phyloP scores from a whole-genome alignment of 441 rosid species.

The Brassica hybrid region DNA sequence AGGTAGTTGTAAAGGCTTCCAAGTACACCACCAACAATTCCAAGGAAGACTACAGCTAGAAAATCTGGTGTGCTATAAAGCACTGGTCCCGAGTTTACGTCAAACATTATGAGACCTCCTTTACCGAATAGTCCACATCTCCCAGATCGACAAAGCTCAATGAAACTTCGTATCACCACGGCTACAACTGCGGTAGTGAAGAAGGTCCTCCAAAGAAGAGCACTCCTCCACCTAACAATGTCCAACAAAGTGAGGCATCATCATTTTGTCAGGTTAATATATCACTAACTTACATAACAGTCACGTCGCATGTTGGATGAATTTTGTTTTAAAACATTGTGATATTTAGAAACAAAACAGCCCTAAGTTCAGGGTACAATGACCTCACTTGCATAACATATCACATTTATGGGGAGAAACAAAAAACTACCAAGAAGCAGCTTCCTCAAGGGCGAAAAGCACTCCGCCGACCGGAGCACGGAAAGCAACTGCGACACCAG shows the following conservation, averaged over 20 bases:
- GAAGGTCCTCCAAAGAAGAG: constrained; percentile 98
- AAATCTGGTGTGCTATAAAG: constrained; percentile 39
- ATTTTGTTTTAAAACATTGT: no score
- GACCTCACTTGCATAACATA: no score
- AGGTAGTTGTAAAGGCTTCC: constrained; percentile 90
- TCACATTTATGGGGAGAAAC: no score
- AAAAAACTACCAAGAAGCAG: constrained; percentile 78
- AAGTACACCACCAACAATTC: constrained; percentile 75
- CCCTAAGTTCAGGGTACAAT: no score
- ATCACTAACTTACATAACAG: no score
- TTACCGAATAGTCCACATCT: constrained; percentile 60
- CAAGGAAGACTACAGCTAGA: constrained; percentile 78
- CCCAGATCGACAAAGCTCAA: constrained; percentile 72
- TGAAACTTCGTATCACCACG: constrained; percentile 76
- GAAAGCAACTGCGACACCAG: constrained; percentile 98
- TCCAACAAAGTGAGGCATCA: no score
- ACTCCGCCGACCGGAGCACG: constrained; percentile 99
- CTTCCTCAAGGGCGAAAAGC: constrained; percentile 97
- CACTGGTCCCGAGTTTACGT: no score
- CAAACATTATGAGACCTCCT: no score
- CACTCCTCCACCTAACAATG: constrained; percentile 90
- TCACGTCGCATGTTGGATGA: no score
- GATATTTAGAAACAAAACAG: no score
- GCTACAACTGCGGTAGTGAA: constrained; percentile 98
- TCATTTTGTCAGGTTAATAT: no score